Base-by-base conservation (phyloP, 345 rosid genomes). In the Lumnitzera littorea region DNA sequence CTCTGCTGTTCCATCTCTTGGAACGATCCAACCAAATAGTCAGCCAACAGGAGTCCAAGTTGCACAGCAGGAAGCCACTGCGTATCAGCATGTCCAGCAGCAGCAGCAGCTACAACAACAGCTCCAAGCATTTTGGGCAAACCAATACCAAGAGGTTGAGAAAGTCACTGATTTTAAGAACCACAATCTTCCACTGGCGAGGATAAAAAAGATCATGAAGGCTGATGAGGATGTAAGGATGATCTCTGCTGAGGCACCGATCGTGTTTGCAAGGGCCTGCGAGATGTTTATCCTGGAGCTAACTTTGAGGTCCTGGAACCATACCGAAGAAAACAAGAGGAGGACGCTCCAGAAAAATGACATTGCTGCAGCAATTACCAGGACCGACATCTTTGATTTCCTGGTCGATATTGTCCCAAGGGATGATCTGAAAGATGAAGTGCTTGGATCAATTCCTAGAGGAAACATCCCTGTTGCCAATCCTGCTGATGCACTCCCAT, bases 151-250 rank as follows among this genome's bases (percentile, higher is more conserved):
- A 60, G 97, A 94, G 52, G 82, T 94, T 2, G 96, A 85, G 62
- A 84, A 80, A 57, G 88, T 86, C 29, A 73, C 85, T 0, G 98
- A 89, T 70, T 92, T 92, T 76, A 92, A 86, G 83, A 85, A 85
- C 74, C 99, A 94, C 62, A 89, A 90, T 79, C 91, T 94, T 70
- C 97, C 99, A 1, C 62, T 92, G 4, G 97, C 97, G 0, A 85
- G 99, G 76, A 92, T 92, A 80, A 92, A 92, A 86, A 92, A 92
- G 72, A 92, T 92, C 86, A 92, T 92, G 99, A 92, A 92, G 71
- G 98, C 98, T 0, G 98, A 92, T 11, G 98, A 92, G 67, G 98
- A 92, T 46, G 99, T 92, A 48, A 84, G 91, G 67, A 92, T 89
- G 99, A 92, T 92, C 65, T 92, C 99, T 0, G 97, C 99, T 2